Evolutionary conservation across 2,329 filamentous ascomycete species (phyloP).

Genomic region (Trichoderma oligosporum): DNA sequence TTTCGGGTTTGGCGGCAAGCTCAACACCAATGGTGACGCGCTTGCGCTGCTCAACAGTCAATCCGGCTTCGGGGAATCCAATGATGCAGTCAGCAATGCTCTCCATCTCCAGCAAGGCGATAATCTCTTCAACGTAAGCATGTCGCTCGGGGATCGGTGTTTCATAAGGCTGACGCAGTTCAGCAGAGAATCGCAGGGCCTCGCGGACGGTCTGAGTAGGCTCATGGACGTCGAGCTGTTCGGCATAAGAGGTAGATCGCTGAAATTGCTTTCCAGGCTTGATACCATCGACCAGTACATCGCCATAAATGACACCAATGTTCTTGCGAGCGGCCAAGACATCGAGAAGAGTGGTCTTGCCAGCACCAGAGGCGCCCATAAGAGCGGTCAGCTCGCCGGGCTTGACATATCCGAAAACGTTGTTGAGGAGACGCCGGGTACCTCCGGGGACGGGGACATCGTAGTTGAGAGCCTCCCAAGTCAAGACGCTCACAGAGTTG

Average conservation of each 20-base stretch:
- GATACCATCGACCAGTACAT: conserved; percentile 54
- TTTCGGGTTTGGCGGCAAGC: conserved; percentile 74
- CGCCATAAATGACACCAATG: conserved; percentile 56
- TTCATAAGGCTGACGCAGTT: conserved; percentile 54
- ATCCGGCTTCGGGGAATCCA: conserved; percentile 61
- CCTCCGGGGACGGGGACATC: conserved; percentile 59
- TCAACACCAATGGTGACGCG: conserved; percentile 92
- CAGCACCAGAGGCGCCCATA: conserved; percentile 81
- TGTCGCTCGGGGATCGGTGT: conserved; percentile 54
- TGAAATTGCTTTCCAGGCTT: conserved; percentile 59
- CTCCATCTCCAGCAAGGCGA: conserved; percentile 57
- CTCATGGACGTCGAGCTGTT: conserved; percentile 61
- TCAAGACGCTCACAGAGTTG: conserved; percentile 64
- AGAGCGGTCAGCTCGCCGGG: conserved; percentile 74
- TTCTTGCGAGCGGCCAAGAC: conserved; percentile 63
- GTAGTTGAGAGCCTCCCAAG: conserved; percentile 84
- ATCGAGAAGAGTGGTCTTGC: conserved; percentile 81
- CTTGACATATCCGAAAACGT: conserved; percentile 65
- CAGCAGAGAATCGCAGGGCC: conserved; percentile 59
- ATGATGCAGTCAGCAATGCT: conserved; percentile 57
- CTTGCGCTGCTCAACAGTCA: conserved; percentile 63
- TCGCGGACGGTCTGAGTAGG: conserved; percentile 60
- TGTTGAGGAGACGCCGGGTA: conserved; percentile 52
- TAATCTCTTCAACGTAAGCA: conserved; percentile 59
- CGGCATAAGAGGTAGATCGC: conserved; percentile 58